Conservation (phyloP, 2,329 filamentous ascomycete genomes). For the Herpotrichia juniperi region DNA sequence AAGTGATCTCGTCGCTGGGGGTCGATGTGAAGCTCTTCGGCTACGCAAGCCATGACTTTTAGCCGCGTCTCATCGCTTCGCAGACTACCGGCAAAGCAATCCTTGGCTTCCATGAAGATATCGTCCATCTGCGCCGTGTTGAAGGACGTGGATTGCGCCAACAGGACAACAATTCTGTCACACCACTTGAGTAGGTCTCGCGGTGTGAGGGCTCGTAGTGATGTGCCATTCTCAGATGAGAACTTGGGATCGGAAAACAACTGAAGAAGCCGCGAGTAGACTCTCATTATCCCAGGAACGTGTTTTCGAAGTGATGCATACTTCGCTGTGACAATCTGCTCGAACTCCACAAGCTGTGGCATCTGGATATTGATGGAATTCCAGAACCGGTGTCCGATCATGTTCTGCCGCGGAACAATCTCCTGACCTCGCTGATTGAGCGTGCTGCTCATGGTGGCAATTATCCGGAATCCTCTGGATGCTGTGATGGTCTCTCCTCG, state of each 20-base stretch:
- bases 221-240: slow-evolving; percentile 60
- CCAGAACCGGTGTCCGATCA: slow-evolving; percentile 90
- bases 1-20: slow-evolving; percentile 81
- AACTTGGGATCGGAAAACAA: slow-evolving; percentile 52
- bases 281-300: slow-evolving; percentile 61
- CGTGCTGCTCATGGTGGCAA: slow-evolving; percentile 84
- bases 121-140: slow-evolving; percentile 76
- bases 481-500: slow-evolving; percentile 86
- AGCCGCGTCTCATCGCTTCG: slow-evolving; percentile 68
- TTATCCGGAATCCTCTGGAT: slow-evolving; percentile 82
- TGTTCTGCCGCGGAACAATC: slow-evolving; percentile 68
- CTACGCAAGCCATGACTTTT: slow-evolving; percentile 71
- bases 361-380: slow-evolving; percentile 72
- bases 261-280: slow-evolving; percentile 56
- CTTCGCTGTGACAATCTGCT: slow-evolving; percentile 72
- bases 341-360: slow-evolving; percentile 72
- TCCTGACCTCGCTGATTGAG: slow-evolving; percentile 71
- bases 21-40: slow-evolving; percentile 85
- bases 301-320: slow-evolving; percentile 72
- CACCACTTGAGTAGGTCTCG: slow-evolving; percentile 94
- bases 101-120: slow-evolving; percentile 91
- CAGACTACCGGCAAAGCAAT: slow-evolving; percentile 87
- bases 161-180: slow-evolving; percentile 70
- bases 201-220: slow-evolving; percentile 68
- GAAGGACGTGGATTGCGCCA: slow-evolving; percentile 66